Conservation (phyloP, 148 eudicot species). For the Fagopyrum esculentum region DNA sequence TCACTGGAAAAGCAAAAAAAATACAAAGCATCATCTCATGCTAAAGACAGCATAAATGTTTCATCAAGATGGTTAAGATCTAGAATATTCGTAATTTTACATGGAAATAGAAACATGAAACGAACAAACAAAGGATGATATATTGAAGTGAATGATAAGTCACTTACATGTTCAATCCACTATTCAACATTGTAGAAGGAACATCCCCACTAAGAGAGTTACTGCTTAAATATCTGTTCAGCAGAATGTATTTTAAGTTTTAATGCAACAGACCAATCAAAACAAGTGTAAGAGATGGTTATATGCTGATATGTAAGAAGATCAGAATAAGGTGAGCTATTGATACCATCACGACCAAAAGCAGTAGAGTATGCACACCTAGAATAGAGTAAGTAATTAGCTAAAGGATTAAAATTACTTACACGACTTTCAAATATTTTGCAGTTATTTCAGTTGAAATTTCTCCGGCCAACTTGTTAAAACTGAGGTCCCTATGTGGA, state of each 20-base stretch:
- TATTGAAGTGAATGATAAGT: conserved; percentile 8
- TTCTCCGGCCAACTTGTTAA: conserved; percentile 51
- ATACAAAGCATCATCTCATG: not conserved
- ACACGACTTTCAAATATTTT: conserved; percentile 46
- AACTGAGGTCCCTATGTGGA: conserved; percentile 58
- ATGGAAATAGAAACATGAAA: not conserved
- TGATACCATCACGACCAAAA: too few relatives aligned
- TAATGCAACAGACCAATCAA: not conserved
- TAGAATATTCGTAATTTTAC: not conserved
- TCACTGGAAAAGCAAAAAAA: conserved; percentile 37
- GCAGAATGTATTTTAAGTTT: not conserved
- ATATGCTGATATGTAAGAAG: not conserved
- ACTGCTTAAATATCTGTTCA: conserved; percentile 50
- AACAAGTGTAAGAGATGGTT: not conserved
- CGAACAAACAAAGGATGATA: not conserved
- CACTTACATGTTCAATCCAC: conserved; percentile 58
- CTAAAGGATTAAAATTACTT: conserved; percentile 20
- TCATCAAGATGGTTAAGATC: not conserved
- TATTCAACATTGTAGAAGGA: conserved; percentile 50
- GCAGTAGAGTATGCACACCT: not conserved
- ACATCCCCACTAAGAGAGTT: conserved; percentile 59
- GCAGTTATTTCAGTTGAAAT: conserved; percentile 39
- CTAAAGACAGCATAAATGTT: not conserved
- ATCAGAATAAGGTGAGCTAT: too few relatives aligned
- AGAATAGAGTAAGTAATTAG: too few relatives aligned